phyloP scores from a whole-genome alignment of 306 rosid genomes.

The Lupinus albus region DNA sequence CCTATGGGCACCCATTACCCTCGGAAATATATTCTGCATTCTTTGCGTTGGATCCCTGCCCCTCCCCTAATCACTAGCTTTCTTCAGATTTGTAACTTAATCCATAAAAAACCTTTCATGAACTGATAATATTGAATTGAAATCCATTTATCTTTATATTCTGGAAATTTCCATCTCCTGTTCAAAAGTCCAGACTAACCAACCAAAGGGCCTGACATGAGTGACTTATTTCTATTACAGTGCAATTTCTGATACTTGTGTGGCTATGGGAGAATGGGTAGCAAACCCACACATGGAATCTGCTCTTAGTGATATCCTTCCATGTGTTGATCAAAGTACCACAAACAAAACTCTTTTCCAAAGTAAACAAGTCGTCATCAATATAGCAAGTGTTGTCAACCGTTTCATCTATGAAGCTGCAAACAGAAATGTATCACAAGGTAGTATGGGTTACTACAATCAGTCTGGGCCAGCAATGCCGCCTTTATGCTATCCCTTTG shows the following conservation, averaged over 20 bases:
- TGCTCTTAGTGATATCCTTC: constrained; percentile 88
- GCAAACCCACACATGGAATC: constrained; percentile 85
- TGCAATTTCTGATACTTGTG: constrained; percentile 87
- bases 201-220: constrained; percentile 28
- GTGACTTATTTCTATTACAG: constrained; percentile 46
- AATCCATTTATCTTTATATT: constrained; percentile 27
- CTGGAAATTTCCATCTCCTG: constrained; percentile 10
- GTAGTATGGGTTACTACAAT: constrained; percentile 57
- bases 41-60: background rate
- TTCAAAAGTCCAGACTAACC: constrained; percentile 10
- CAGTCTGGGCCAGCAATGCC: constrained; percentile 90
- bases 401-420: constrained; percentile 65
- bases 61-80: background rate
- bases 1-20: background rate
- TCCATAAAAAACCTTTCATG: constrained; percentile 10
- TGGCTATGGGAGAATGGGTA: constrained; percentile 99
- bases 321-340: constrained; percentile 89
- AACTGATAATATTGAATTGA: constrained; percentile 28
- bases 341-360: constrained; percentile 83
- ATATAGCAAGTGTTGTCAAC: constrained; percentile 74
- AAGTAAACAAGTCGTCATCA: constrained; percentile 71
- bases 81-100: constrained; percentile 13
- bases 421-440: constrained; percentile 52
- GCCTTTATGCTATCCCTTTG: constrained; percentile 78
- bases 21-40: constrained; percentile 12